Base-by-base conservation (phyloP, 768 basidiomycete genomes). In the Suillus clintonianus region DNA sequence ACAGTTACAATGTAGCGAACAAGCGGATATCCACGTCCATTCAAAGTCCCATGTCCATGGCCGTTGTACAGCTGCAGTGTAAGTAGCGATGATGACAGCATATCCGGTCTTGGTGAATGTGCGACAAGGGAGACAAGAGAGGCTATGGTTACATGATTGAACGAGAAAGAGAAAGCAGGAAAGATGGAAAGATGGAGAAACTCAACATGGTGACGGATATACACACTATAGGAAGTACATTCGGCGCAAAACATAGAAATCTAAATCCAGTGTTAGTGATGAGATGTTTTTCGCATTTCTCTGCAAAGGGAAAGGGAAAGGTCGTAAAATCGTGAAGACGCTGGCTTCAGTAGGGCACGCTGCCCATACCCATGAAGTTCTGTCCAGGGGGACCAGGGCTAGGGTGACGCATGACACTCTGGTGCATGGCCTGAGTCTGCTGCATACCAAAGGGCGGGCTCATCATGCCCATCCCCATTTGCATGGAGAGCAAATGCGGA, bases 331-430 rank as follows among this genome's bases (percentile, higher is more conserved):
- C 60, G 27, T 50, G 32, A 55, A 63, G 45, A 64, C 66, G 34
- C 59, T 56, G 13, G 61, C 57, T 64, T 72, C 70, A 80, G 55
- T 69, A 72, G 3, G 69, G 75, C 41, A 75, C 70, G 11, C 77
- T 73, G 51, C 77, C 75, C 74, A 80, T 80, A 51, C 74, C 78
- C 76, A 83, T 81, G 68, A 82, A 84, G 27, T 76, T 79, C 65
- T 82, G 82, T 60, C 75, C 77, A 59, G 80, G 71, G 13, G 87
- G 88, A 15, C 80, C 83, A 15, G 91, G 89, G 72, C 86, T 91
- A 14, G 90, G 85, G 74, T 94, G 89, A 64, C 92, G 85, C 90
- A 94, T 89, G 62, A 93, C 89, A 67, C 90, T 92, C 71, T 89
- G 88, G 60, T 92, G 91, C 87, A 93, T 91, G n/a, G 90, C 85